Base-by-base conservation (phyloP, 1,284 basidiomycete species). In the Chiua sp. region DNA sequence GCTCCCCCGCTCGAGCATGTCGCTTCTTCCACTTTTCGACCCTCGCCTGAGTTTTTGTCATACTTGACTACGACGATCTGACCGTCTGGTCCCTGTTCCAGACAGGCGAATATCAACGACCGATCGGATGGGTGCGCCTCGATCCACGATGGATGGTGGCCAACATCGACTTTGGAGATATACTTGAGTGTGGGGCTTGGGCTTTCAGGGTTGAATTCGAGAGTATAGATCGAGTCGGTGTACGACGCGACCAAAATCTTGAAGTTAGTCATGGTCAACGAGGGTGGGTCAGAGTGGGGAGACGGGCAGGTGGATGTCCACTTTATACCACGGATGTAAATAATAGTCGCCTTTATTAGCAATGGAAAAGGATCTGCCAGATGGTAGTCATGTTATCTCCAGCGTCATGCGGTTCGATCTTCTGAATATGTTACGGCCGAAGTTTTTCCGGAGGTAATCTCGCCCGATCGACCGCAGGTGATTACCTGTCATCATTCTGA, bases 71-170 rank as follows among this genome's bases (percentile, higher is more conserved):
- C 82, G 8, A 86, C 68, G 51, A 88, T 76, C 69, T 79, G 80
- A 6, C 91, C 90, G 47, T 88, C 82, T 0, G 48, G 57, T 12
- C 74, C 59, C 61, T 87, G 83, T 65, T 92, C 90, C 7, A 90
- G 73, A 1, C 74, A 77, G 15, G 83, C 70, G 66, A 87, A 88
- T 6, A 88, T 72, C 26, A 90, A 63, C 8, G 80, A 80, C 35
- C 75, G 75, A 63, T 90, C 81, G 0, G 72, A 75, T 1, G 87
- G 84, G 67, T 90, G 82, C 1, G 77, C 75, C 7, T 84, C 80
- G 61, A 92, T 79, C 90, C 90, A 92, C 3, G 87, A 90, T 2
- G 90, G 88, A 68, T 85, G 83, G 62, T 81, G 73, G 44, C 90
- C 90, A 51, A 87, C 83, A 16, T 74, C 72, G 49, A 84, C 65